Base-by-base conservation (phyloP, 2,329 filamentous ascomycete genomes). In the Ceratocystiopsis minuta region DNA sequence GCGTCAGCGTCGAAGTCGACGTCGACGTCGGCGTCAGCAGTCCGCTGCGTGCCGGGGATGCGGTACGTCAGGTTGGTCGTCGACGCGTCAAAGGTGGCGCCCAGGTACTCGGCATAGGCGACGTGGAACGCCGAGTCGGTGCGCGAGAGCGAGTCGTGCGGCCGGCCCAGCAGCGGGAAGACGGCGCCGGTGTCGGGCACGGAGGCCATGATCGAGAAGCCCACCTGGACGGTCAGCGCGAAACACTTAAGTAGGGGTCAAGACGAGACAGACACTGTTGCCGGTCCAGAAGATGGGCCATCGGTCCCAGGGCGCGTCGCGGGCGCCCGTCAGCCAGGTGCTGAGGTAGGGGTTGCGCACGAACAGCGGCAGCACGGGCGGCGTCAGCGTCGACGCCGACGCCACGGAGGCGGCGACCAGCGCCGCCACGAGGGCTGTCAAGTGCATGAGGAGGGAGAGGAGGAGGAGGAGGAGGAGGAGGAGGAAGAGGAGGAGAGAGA, bases 271-370 rank as follows among this genome's bases (percentile, higher is more conserved):
- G 49, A 55, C 55, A 42, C 53, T 55, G 38, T 54, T 49, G 14
- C 54, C 55, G 3, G 54, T 59, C 53, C 52, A 57, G 45, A 60
- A 59, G 57, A 88, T 88, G 18, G 85, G 85, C 85, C 85, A 93
- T 60, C 74, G 71, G 42, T 75, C 70, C 84, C 84, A 92, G 2
- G 85, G 85, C 37, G 68, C 68, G 43, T 79, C 70, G 50, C 85
- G 70, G 35, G 83, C 81, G 57, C 72, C 68, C 38, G 67, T 65
- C 43, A 84, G 55, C 72, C 72, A 76, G 32, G 69, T 65, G 53
- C 69, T 75, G 43, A 76, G 54, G 49, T 76, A 76, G 9, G 72
- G 72, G 49, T 71, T 75, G 36, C 72, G 65, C 20, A 76, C 72
- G 43, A 70, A 61, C 43, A 76, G 57, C 10, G 72, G 72, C 35